Evolutionary conservation across 192 early-diverging fungal genomes (phyloP), one percentile per base, ranked within the genome.

Genomic region (Umbelopsis sp.): DNA sequence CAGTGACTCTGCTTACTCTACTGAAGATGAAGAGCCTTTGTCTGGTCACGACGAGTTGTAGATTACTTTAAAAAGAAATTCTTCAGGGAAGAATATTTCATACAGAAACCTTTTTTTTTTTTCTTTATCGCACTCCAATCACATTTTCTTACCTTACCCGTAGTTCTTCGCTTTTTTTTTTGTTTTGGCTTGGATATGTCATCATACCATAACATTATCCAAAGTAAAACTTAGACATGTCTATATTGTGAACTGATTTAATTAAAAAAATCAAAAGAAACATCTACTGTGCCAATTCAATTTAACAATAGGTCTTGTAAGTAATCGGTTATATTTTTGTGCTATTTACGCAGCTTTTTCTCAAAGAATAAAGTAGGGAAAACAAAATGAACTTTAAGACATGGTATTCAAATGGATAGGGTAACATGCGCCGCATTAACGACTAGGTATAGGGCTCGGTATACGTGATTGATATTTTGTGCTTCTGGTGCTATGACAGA

Each of bases 11-110:
- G 87, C 84, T 76, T 79, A 81, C 61, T 85, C 84, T 46, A 85
- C 88, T 68, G 81, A 72, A 48, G 86, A 82, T 64, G 89, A 92
- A 51, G 85, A 84, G 72, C 71, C 73, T 23, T 46, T 37, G 55
- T 61, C 55, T 35, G 55, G 55, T 18, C 90, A 92, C 81, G 88
- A 91, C 71, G 90, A 92, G 78, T 74, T 91, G 77, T 91, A 89
- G 83, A 81, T 49, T 68, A 66, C 30, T 22, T 16, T 13, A 35
- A 70, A 11, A 70, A 9, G 10, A 46, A 45, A 72, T 74, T 41
- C 37, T 41, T 41, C 37, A 41, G 37, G 37, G 37, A 41, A 41
- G 37, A 41, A 41, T 41, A 41, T 41, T 30, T 30, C 51, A 52
- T 25, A 52, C 51, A 52, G 22, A 52, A 41, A 6, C 37, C 37